A percentile compares a stretch with the other conserved stretches of the same genome.
Evolutionary conservation across 2,329 filamentous ascomycete genomes (phyloP).

Genomic region (Fusarium sambucinum): DNA sequence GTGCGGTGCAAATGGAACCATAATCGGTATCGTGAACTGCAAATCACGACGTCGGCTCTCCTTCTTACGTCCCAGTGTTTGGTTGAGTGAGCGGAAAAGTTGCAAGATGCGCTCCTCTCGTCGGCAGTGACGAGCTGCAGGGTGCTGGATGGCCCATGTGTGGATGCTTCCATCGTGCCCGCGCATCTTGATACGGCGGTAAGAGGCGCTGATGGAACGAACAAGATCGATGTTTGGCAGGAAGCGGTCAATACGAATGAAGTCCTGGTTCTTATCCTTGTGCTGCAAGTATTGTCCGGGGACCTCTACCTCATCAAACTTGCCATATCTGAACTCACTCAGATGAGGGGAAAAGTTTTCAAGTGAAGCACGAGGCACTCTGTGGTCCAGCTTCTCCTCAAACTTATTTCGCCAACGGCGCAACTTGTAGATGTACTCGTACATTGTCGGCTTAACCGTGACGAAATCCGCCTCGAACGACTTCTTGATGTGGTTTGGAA

Average conservation of each 20-base stretch:
- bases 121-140: conserved; percentile 89
- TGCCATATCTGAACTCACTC: conserved; percentile 96
- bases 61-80: conserved; percentile 90
- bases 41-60: conserved; percentile 93
- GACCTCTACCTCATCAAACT: conserved; percentile 98
- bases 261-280: conserved; percentile 99
- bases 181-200: conserved; percentile 93
- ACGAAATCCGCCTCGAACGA: conserved; percentile 99
- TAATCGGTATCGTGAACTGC: conserved; percentile 94
- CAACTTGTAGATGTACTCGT: conserved; percentile 97
- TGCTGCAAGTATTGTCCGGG: conserved; percentile 97
- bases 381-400: conserved; percentile 94
- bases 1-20: conserved; percentile 94
- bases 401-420: conserved; percentile 97
- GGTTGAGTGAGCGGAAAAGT: conserved; percentile 97
- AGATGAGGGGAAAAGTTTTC: conserved; percentile 91
- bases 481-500: conserved; percentile 93
- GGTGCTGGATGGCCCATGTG: conserved; percentile 95
- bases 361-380: conserved; percentile 77
- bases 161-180: conserved; percentile 98
- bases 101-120: conserved; percentile 96
- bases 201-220: conserved; percentile 88
- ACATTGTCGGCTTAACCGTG: conserved; percentile 93
- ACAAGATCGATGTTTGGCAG: conserved; percentile 94
- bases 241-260: conserved; percentile 97